Conservation (phyloP, 495 filamentous ascomycete species). For the Penicillium flavigenum region DNA sequence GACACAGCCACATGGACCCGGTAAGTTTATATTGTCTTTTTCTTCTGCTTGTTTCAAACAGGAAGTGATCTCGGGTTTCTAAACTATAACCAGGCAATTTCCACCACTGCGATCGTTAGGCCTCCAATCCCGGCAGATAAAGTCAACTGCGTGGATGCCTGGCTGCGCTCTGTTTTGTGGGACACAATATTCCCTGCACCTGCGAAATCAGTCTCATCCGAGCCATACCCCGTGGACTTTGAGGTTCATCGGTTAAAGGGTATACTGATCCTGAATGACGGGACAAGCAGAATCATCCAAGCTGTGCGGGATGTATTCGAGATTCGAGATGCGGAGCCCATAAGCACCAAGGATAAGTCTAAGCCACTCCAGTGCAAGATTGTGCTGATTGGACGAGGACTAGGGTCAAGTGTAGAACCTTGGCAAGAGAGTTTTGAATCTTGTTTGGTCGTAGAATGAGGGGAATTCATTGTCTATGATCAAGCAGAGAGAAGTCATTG, state of each 20-base stretch:
- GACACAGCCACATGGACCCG: conserved; percentile 81
- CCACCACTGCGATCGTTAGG: conserved; percentile 70
- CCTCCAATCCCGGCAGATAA: conserved; percentile 54
- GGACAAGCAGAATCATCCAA: conserved; percentile 73
- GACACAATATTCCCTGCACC: conserved; percentile 60
- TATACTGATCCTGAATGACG: conserved; percentile 60
- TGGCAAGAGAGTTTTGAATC: conserved; percentile 40
- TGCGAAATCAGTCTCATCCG: conserved; percentile 1
- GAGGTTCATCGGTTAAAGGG: conserved; percentile 90
- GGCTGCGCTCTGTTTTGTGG: conserved; percentile 86
- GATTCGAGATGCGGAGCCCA: conserved; percentile 63
- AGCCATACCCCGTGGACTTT: conserved; percentile 38
- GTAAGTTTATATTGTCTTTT: conserved; percentile 43
- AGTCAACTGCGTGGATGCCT: conserved; percentile 66
- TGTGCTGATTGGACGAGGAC: conserved; percentile 72
- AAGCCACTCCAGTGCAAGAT: conserved; percentile 60
- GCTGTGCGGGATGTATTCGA: conserved; percentile 94
- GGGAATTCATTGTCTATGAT: conserved; percentile 4
- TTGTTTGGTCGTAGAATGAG: conserved; percentile 22
- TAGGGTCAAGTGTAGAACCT: conserved; percentile 38
- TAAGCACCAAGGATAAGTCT: conserved; percentile 23
- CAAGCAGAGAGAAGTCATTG: not conserved
- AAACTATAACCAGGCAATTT: conserved; percentile 63
- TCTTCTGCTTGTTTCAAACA: not conserved
- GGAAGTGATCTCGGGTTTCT: not conserved